Evolutionary conservation across 352 stramenopile species (phyloP).

Genomic region (Globisporangium yorkense): DNA sequence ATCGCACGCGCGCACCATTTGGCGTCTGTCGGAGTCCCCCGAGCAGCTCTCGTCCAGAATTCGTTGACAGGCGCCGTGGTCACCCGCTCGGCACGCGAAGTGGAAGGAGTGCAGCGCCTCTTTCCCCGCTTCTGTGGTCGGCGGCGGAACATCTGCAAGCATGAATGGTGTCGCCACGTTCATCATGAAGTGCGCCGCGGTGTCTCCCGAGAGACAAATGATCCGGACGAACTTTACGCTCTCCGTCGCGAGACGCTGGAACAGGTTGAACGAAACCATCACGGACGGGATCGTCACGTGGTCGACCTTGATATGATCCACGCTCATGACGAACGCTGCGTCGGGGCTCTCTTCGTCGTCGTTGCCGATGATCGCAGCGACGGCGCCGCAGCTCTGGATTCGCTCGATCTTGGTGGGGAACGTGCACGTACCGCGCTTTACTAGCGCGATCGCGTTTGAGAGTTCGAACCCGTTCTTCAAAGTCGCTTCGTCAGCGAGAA

Average conservation of each 20-base stretch:
- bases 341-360: constrained; percentile 41
- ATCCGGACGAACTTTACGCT: constrained; percentile 25
- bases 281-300: constrained; percentile 63
- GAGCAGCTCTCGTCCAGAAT: constrained; percentile 23
- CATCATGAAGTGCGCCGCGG: constrained; percentile 24
- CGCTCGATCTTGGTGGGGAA: constrained; percentile 69
- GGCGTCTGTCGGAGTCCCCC: constrained; percentile 10
- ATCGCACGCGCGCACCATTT: constrained; percentile 16
- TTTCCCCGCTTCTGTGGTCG: not conserved
- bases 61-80: constrained; percentile 35
- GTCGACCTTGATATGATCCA: constrained; percentile 56
- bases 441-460: constrained; percentile 32
- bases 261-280: constrained; percentile 51
- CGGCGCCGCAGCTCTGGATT: constrained; percentile 42
- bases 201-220: constrained; percentile 44
- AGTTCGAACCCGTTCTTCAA: constrained; percentile 33
- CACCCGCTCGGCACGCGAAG: constrained; percentile 29
- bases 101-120: constrained; percentile 14
- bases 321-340: constrained; percentile 69
- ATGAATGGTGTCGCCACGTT: constrained; percentile 16
- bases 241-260: constrained; percentile 26
- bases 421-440: constrained; percentile 54
- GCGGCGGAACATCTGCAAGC: constrained; percentile 17
- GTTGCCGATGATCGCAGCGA: constrained; percentile 65
- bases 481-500: constrained; percentile 30